phyloP scores from a whole-genome alignment of 1,284 basidiomycete species.

The Tranzscheliella williamsii region DNA sequence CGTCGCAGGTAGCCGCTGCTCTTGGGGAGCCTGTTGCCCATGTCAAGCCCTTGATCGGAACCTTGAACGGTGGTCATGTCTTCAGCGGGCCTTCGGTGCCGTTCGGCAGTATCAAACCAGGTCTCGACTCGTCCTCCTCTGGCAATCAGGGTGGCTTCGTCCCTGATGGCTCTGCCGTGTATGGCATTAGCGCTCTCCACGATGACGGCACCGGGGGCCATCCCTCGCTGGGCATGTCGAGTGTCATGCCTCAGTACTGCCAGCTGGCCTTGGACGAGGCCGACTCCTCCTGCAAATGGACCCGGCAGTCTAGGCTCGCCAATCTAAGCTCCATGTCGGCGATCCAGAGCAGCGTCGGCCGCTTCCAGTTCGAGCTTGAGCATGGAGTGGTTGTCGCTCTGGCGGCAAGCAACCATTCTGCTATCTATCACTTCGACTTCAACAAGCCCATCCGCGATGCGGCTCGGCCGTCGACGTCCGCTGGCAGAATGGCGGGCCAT shows the following conservation, averaged over 20 bases:
- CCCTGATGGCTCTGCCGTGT: conserved; percentile 10
- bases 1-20: no score
- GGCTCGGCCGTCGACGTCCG: conserved; percentile 1
- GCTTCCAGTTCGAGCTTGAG: background rate
- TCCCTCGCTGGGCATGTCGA: conserved; percentile 17
- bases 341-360: background rate
- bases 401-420: conserved; percentile 16
- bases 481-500: background rate
- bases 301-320: background rate
- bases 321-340: background rate
- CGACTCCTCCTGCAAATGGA: conserved; percentile 21
- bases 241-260: conserved; percentile 31
- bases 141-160: conserved; percentile 34
- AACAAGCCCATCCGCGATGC: conserved; percentile 1
- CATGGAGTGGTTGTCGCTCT: conserved; percentile 9
- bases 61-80: conserved; percentile 29
- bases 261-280: conserved; percentile 9
- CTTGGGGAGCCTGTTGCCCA: conserved; percentile 10
- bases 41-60: conserved; percentile 25
- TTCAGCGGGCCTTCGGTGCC: conserved; percentile 22
- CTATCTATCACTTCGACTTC: conserved; percentile 23
- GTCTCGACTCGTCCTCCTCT: conserved; percentile 10
- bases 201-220: conserved; percentile 31
- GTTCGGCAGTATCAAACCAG: conserved; percentile 31
- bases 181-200: conserved; percentile 25